Evolutionary conservation across 305 asterid species (phyloP).

Genomic region (Fraxinus paxiana): DNA sequence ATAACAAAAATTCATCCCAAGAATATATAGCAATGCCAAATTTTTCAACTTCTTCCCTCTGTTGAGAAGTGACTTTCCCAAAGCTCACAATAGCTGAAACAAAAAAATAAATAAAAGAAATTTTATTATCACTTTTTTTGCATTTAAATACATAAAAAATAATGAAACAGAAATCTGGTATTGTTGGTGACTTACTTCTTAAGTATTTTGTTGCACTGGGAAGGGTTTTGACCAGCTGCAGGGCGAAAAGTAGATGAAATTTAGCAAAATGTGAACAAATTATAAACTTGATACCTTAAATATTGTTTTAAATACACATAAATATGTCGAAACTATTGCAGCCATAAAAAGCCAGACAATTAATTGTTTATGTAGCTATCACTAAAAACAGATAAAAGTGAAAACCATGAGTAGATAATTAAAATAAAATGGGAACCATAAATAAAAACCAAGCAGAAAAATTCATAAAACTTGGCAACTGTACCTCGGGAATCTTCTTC

Average conservation of each 20-base stretch:
- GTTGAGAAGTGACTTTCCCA: slow-evolving; percentile 56
- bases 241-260: slow-evolving; percentile 22
- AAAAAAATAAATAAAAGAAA: background rate
- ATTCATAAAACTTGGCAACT: slow-evolving; percentile 4
- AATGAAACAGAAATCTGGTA: slow-evolving; percentile 23
- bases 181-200: slow-evolving; percentile 53
- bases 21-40: slow-evolving; percentile 52
- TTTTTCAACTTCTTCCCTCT: slow-evolving; percentile 51
- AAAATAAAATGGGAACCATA: background rate
- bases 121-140: slow-evolving; percentile 1
- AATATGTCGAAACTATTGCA: slow-evolving; percentile 3
- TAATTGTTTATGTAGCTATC: slow-evolving; percentile 9
- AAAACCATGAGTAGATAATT: background rate
- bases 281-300: slow-evolving; percentile 13
- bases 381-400: background rate
- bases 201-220: slow-evolving; percentile 56
- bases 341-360: slow-evolving; percentile 10
- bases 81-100: slow-evolving; percentile 66
- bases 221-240: slow-evolving; percentile 79
- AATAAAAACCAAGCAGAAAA: background rate
- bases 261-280: slow-evolving; percentile 27
- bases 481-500: slow-evolving; percentile 81
- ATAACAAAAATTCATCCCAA: slow-evolving; percentile 58
- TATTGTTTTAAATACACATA: slow-evolving; percentile 13
- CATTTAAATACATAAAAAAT: slow-evolving; percentile 11